These are phyloP conservation scores for Mollisia scopiformis DNA, from an alignment of 2,329 filamentous ascomycete genomes.

Conservation along the genomic window DNA sequence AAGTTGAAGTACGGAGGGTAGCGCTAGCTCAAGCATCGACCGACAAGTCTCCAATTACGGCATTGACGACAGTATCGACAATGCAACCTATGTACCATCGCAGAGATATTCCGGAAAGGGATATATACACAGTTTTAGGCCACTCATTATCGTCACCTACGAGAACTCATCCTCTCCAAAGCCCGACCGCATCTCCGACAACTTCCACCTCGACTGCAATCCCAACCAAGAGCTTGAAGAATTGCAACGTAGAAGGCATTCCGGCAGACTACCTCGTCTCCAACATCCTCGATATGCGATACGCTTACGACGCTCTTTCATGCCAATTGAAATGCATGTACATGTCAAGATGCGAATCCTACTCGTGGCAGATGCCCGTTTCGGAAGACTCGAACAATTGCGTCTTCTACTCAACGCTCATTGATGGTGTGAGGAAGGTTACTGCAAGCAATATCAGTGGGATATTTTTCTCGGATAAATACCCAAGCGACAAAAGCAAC, in stretches of 20 bases:
- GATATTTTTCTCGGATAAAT: conserved; percentile 25
- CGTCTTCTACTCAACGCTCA: conserved; percentile 17
- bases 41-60: background rate
- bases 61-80: background rate
- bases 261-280: conserved; percentile 7
- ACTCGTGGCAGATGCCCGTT: conserved; percentile 11
- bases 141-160: background rate
- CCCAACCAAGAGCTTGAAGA: conserved; percentile 17
- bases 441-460: conserved; percentile 13
- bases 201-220: conserved; percentile 2
- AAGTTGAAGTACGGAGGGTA: background rate
- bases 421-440: conserved; percentile 10
- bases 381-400: conserved; percentile 11
- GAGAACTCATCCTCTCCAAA: background rate
- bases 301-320: conserved; percentile 8
- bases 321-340: conserved; percentile 21
- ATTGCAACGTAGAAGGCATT: conserved; percentile 18
- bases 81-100: background rate
- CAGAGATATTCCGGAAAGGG: background rate
- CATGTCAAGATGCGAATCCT: conserved; percentile 15
- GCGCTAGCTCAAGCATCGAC: background rate
- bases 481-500: conserved; percentile 21
- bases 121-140: background rate
- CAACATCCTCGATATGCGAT: background rate
- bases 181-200: background rate